These are phyloP conservation scores for Penicillium sp. DNA, from an alignment of 2,329 filamentous ascomycete species.

Conservation along the genomic window DNA sequence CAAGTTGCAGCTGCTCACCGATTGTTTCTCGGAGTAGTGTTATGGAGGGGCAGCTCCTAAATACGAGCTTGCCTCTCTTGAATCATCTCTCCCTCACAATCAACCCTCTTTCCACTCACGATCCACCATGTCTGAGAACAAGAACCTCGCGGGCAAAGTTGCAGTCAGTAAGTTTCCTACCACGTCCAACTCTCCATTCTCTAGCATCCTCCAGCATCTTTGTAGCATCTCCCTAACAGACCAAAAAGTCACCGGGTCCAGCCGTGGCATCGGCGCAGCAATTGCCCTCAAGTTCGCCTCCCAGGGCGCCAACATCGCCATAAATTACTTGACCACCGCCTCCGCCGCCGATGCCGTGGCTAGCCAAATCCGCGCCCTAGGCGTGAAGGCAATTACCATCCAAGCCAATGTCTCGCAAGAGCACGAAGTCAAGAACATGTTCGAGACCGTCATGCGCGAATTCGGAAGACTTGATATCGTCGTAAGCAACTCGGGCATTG, in stretches of 20 bases:
- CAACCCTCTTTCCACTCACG: background rate
- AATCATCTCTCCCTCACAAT: too few relatives aligned
- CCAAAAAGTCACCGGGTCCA: constrained; percentile 19
- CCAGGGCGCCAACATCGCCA: constrained; percentile 17
- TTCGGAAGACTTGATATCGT: constrained; percentile 21
- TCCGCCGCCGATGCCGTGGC: constrained; percentile 14
- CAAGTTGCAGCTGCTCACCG: constrained; percentile 2
- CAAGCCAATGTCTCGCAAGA: constrained; percentile 21
- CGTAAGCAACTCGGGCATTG: constrained; percentile 24
- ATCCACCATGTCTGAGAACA: constrained; percentile 13
- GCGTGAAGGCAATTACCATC: constrained; percentile 15
- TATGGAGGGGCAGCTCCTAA: background rate
- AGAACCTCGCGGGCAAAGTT: constrained; percentile 20
- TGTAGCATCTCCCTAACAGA: too few relatives aligned
- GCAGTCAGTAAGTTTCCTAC: constrained; percentile 14
- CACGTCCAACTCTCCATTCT: background rate
- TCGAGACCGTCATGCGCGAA: constrained; percentile 13
- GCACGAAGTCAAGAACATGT: constrained; percentile 16
- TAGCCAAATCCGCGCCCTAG: constrained; percentile 7
- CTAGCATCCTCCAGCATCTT: background rate
- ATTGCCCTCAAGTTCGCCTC: constrained; percentile 20
- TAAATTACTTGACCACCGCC: constrained; percentile 17
- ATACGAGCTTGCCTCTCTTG: background rate
- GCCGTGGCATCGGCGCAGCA: constrained; percentile 23
- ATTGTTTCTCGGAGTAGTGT: background rate